Evolutionary conservation across 2,329 filamentous ascomycete genomes (phyloP).

Genomic region (Ilyonectria robusta): DNA sequence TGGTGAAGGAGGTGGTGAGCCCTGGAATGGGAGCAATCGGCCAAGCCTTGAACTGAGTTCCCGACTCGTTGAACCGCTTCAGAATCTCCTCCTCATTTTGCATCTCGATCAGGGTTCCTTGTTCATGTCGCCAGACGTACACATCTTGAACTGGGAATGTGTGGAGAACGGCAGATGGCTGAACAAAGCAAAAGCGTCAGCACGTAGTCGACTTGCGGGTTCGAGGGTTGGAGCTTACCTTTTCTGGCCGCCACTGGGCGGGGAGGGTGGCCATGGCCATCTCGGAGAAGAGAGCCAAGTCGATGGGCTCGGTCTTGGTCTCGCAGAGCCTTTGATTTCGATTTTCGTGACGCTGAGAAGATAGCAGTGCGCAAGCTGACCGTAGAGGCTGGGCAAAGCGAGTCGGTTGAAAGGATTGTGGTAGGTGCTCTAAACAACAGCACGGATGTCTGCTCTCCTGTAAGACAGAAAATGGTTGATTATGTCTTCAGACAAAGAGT

Average conservation of each 20-base stretch:
- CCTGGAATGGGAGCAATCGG: conserved; percentile 50
- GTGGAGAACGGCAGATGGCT: conserved; percentile 31
- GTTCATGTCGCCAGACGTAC: conserved; percentile 48
- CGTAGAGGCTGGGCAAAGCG: no score
- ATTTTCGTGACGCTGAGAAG: no score
- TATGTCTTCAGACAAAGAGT: no score
- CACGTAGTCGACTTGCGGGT: background rate
- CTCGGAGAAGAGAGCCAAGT: background rate
- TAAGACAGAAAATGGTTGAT: no score
- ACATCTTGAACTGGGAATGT: conserved; percentile 43
- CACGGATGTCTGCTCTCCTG: no score
- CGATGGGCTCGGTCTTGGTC: no score
- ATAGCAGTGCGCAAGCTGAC: no score
- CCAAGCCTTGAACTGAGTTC: conserved; percentile 45
- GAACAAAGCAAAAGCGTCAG: conserved; percentile 24
- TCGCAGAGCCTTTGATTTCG: no score
- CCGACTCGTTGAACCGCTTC: conserved; percentile 45
- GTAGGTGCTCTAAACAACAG: no score
- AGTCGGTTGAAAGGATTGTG: no score
- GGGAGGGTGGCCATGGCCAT: conserved; percentile 11
- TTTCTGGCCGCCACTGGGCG: background rate
- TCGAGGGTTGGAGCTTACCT: conserved; percentile 16
- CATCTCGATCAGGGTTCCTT: conserved; percentile 53
- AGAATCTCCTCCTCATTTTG: conserved; percentile 49
- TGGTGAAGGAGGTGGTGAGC: conserved; percentile 47